phyloP scores from a whole-genome alignment of 1,139 yeast genomes.

The Taiozyma sp. region DNA sequence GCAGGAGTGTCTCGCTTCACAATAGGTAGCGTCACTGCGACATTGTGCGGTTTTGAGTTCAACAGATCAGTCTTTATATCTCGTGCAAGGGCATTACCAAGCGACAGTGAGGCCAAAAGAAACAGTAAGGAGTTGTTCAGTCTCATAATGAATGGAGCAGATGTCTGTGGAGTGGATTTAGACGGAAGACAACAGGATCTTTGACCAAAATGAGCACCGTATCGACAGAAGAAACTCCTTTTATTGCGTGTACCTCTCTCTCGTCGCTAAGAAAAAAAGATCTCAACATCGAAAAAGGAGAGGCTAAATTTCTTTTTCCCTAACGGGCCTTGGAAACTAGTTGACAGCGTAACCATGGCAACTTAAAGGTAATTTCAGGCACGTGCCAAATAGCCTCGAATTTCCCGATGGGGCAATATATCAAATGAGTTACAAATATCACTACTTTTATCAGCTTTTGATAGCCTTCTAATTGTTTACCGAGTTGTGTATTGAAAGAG shows the following conservation, averaged over 20 bases:
- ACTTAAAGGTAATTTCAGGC: background rate
- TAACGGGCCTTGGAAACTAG: background rate
- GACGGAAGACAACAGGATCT: background rate
- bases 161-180: background rate
- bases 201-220: background rate
- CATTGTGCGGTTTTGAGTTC: background rate
- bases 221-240: background rate
- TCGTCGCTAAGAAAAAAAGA: background rate
- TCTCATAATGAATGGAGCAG: background rate
- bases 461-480: background rate
- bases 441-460: background rate
- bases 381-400: background rate
- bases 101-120: background rate
- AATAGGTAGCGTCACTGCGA: background rate
- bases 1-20: conserved; percentile 16
- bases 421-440: background rate
- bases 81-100: background rate
- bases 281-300: background rate
- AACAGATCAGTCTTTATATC: background rate
- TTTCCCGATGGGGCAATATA: background rate
- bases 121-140: background rate
- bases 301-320: background rate
- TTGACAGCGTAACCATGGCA: background rate
- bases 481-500: background rate
- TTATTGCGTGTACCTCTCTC: background rate